Evolutionary conservation across 306 rosid species (phyloP).

Genomic region (Rubus idaeus): DNA sequence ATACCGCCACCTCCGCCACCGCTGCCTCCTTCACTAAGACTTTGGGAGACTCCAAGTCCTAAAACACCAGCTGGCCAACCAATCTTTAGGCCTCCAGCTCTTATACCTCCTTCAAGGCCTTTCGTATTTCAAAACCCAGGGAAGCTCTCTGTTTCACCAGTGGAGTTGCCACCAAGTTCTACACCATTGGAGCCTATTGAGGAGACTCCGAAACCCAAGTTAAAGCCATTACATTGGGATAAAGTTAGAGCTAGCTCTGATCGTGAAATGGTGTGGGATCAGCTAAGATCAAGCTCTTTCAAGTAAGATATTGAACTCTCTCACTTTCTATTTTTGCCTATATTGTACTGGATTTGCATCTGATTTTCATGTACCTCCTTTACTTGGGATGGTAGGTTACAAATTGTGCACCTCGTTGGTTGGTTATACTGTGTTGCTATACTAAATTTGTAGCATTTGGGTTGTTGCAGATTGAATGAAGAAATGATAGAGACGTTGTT

Average conservation of each 20-base stretch:
- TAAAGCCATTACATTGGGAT: constrained; percentile 98
- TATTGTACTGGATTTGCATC: not conserved
- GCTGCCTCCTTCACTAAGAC: constrained; percentile 22
- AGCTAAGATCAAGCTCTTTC: constrained; percentile 86
- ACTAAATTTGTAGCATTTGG: constrained; percentile 24
- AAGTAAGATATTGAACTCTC: constrained; percentile 51
- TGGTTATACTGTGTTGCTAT: constrained; percentile 21
- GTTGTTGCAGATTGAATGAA: constrained; percentile 73
- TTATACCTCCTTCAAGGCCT: constrained; percentile 50
- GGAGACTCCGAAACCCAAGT: constrained; percentile 66
- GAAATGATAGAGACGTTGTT: constrained; percentile 92
- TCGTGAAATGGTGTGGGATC: constrained; percentile 99
- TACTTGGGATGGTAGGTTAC: constrained; percentile 7
- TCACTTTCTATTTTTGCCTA: not conserved
- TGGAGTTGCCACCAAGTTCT: constrained; percentile 54
- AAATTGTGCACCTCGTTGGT: not conserved
- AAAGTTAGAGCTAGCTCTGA: constrained; percentile 97
- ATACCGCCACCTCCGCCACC: constrained; percentile 38
- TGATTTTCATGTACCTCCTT: constrained; percentile 1
- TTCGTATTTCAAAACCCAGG: constrained; percentile 31
- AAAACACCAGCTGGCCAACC: constrained; percentile 37
- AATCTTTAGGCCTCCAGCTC: constrained; percentile 35
- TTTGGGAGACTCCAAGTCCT: constrained; percentile 28
- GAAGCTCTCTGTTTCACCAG: constrained; percentile 48
- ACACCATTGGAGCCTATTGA: constrained; percentile 37